Base-by-base conservation (phyloP, 1,284 basidiomycete species). In the Cryptococcus amylolentus region DNA sequence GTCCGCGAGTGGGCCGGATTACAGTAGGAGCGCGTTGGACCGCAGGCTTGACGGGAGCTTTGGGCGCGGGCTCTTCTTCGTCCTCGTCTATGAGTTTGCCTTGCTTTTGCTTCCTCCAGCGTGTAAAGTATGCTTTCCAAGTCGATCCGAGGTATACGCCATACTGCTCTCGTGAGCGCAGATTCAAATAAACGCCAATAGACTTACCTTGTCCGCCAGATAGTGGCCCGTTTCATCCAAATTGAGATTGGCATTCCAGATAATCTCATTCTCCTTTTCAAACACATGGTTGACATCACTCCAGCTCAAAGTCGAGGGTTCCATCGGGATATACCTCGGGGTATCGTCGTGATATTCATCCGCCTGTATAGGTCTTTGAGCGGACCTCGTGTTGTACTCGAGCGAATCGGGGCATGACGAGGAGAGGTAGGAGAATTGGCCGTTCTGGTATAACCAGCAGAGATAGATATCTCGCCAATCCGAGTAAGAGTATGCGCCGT, bases 401-500 rank as follows among this genome's bases (percentile, higher is more conserved):
- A 35, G 31, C 31, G 31, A 35, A 35, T 35, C 31, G 10, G 31
- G 31, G 31, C 31, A 35, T 10, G 31, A 35, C 7, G 31, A 3
- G 10, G 31, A 35, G 4, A 59, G 28, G 37, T 52, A 44, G 1
- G 47, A 42, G 44, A 56, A 60, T 18, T 55, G 47, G 16, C 45
- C 58, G 37, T 46, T 31, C 35, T 51, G 39, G n/a, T 46, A 42
- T 7, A 23, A n/a, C 48, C 54, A 61, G 5, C 28, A 13, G 1
- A 14, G 13, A 20, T 57, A 57, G 4, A 61, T 26, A 16, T 47
- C 48, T 5, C 42, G 28, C 59, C 59, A 61, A 13, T 43, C n/a
- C 5, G 16, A 26, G n/a, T 45, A 49, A 8, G 40, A 37, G 38
- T 57, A 61, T 4, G 44, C 47, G 12, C 53, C 56, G 42, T 61